Conservation (phyloP, 345 rosid species). For the Noccaea bulbosa region DNA sequence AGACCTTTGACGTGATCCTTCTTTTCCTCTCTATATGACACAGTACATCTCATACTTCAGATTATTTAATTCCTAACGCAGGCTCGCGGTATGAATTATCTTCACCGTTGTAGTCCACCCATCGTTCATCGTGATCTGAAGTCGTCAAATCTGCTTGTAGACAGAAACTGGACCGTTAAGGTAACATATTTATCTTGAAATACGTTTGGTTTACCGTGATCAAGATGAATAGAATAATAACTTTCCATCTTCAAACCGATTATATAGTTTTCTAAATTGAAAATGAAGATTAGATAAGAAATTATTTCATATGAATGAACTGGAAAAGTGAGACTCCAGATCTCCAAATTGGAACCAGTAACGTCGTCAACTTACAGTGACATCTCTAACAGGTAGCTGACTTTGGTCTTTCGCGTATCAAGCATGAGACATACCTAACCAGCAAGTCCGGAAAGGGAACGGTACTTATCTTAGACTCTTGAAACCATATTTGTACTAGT, state of each 20-base stretch:
- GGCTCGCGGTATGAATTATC: slow-evolving; percentile 98
- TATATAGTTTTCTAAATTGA: slow-evolving; percentile 1
- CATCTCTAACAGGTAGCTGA: slow-evolving; percentile 77
- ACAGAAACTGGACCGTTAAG: slow-evolving; percentile 94
- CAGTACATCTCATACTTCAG: slow-evolving; percentile 28
- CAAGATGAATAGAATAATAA: slow-evolving; percentile 7
- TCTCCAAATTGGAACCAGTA: neutral
- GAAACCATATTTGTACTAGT: neutral
- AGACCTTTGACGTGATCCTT: slow-evolving; percentile 7
- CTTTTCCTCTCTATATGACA: slow-evolving; percentile 6
- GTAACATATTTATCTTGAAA: slow-evolving; percentile 46
- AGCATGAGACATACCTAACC: slow-evolving; percentile 78
- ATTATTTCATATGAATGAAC: slow-evolving; percentile 1
- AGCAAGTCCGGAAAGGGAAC: slow-evolving; percentile 92
- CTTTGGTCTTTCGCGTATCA: slow-evolving; percentile 97
- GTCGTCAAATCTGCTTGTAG: slow-evolving; percentile 96
- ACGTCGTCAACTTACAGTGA: slow-evolving; percentile 16
- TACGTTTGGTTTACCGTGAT: slow-evolving; percentile 2
- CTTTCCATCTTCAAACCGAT: slow-evolving; percentile 9
- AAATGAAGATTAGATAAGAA: slow-evolving; percentile 1
- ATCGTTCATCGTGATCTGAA: slow-evolving; percentile 97
- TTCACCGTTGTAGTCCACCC: slow-evolving; percentile 89
- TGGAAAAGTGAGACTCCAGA: slow-evolving; percentile 11
- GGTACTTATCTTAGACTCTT: slow-evolving; percentile 48
- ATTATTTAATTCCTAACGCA: slow-evolving; percentile 45